Evolutionary conservation across 768 basidiomycete genomes (phyloP), one percentile per base, ranked within the genome.

Genomic region (Phlegmacium glaucopus): DNA sequence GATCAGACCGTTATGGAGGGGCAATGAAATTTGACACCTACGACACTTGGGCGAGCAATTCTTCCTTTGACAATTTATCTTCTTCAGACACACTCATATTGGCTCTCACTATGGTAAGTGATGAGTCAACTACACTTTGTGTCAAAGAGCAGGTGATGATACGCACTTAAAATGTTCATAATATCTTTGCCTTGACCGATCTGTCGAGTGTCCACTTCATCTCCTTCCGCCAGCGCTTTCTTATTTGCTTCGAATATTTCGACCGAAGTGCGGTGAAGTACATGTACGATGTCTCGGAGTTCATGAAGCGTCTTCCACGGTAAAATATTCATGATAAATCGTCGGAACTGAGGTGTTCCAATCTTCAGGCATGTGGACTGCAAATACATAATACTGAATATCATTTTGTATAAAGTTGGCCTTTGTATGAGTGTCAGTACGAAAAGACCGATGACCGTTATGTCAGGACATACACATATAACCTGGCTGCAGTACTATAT

Each of bases 141-240:
- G 17, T 30, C 38, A 30, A 42, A 38, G 2, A 15, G 22, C 27
- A 38, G 41, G n/a, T n/a, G n/a, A 27, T 44, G 22, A 27, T 11
- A 50, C 71, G 22, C 53, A 79, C 77, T 50, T 15, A 78, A 57
- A 15, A 76, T 61, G 51, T 72, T 78, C 53, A 77, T 66, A 9
- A 79, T 67, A 55, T 78, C 77, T 44, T 69, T 74, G n/a, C 72
- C 74, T 39, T 65, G 62, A 6, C 61, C 69, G 39, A 70, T 60
- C 41, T 71, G 64, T 25, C 52, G 54, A 4, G 52, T 47, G 13
- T 67, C 58, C 2, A 60, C 66, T 18, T 66, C 61, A 36, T 73
- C 70, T 9, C 68, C 70, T n/a, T 61, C 57, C n/a, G 52, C 48
- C 7, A 74, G 45, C 6, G 69, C 63, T 22, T 50, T 51, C 48